These are phyloP conservation scores for Hyaloscypha finlandica DNA, from an alignment of 495 filamentous ascomycete genomes.

Conservation along the genomic window DNA sequence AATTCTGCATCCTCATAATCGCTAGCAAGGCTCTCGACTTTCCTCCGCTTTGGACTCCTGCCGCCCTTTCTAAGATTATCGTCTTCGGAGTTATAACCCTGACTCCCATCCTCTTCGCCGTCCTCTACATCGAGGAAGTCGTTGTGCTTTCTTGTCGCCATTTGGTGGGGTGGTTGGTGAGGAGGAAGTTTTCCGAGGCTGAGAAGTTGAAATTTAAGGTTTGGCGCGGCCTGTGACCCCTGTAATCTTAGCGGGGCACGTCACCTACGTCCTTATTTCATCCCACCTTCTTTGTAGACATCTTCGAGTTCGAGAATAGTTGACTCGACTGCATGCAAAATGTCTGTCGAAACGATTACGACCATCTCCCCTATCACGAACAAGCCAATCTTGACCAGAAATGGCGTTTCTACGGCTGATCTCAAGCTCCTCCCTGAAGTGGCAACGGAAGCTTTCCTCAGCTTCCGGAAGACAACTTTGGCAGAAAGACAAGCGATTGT, in stretches of 20 bases:
- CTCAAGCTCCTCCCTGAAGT: conserved; percentile 63
- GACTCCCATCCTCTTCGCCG: conserved; percentile 62
- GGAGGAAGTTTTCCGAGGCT: conserved; percentile 9
- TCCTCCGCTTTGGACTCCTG: conserved; percentile 64
- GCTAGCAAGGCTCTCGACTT: conserved; percentile 42
- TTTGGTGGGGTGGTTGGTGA: conserved; percentile 16
- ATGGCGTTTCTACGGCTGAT: conserved; percentile 66
- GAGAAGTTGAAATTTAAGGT: conserved; percentile 14
- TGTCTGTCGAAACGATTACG: conserved; percentile 79
- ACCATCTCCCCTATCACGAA: conserved; percentile 90
- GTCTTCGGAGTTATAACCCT: conserved; percentile 70
- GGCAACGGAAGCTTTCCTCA: conserved; percentile 70
- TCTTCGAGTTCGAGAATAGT: not conserved
- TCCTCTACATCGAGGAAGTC: conserved; percentile 70
- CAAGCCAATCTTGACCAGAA: conserved; percentile 71
- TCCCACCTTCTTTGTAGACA: conserved; percentile 17
- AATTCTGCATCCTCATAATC: conserved; percentile 48
- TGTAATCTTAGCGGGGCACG: conserved; percentile 19
- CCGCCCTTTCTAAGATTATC: conserved; percentile 67
- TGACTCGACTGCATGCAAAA: conserved; percentile 35
- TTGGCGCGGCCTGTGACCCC: conserved; percentile 11
- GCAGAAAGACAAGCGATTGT: conserved; percentile 73
- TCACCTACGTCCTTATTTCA: conserved; percentile 11
- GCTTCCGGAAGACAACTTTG: conserved; percentile 66
- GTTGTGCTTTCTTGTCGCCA: conserved; percentile 57